Conservation (phyloP, 768 basidiomycete species). For the Phlebiopsis flavidoalba region DNA sequence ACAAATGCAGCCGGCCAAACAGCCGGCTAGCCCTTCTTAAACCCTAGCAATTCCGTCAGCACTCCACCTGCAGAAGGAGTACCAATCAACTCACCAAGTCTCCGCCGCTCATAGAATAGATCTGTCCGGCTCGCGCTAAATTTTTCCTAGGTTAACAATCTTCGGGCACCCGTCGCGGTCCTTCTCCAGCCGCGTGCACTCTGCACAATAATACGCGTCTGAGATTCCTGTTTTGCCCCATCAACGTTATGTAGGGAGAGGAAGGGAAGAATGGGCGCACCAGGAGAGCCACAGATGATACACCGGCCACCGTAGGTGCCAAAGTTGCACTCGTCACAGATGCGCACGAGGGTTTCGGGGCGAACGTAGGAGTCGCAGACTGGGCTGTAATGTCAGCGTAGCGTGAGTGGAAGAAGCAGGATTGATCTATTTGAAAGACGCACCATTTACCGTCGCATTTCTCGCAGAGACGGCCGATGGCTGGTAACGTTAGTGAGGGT, state of each 20-base stretch:
- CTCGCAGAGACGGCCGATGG: conserved; percentile 96
- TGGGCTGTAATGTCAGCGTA: conserved; percentile 49
- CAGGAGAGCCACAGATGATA: conserved; percentile 95
- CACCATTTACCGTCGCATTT: conserved; percentile 99
- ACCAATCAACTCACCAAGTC: conserved; percentile 52
- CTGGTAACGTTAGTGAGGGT: conserved; percentile 34
- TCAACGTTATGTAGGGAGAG: neutral
- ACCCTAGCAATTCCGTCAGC: conserved; percentile 37
- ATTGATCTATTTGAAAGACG: conserved; percentile 24
- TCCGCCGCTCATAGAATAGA: conserved; percentile 85
- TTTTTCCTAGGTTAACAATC: conserved; percentile 96
- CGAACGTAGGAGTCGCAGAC: conserved; percentile 99
- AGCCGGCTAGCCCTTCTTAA: conserved; percentile 52
- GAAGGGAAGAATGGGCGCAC: conserved; percentile 36
- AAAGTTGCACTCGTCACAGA: conserved; percentile 99
- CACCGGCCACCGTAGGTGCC: conserved; percentile 96
- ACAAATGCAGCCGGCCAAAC: neutral
- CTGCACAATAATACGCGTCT: conserved; percentile 98
- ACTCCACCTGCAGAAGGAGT: neutral
- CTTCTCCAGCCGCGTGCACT: conserved; percentile 95
- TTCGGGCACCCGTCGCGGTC: conserved; percentile 98
- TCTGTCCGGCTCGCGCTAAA: conserved; percentile 90
- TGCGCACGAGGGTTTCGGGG: conserved; percentile 95
- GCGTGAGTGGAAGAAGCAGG: neutral
- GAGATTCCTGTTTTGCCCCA: conserved; percentile 70